Base-by-base conservation (phyloP, 2,329 filamentous ascomycete species). In the Penicillium capsulatum region DNA sequence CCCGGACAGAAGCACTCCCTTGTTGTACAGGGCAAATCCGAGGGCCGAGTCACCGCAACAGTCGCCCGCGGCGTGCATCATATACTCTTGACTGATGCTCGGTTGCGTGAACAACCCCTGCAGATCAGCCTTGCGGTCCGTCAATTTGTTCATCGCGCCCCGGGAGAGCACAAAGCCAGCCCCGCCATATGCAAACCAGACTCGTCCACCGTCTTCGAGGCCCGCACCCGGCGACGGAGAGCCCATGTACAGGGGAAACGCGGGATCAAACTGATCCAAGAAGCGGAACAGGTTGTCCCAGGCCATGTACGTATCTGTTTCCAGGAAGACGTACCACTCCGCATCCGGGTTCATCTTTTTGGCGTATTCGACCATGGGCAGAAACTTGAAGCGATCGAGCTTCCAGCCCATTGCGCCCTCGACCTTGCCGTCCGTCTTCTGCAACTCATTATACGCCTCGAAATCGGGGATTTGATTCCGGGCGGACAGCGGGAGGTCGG, bases 351-450 rank as follows among this genome's bases (percentile, higher is more conserved):
- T 72, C 38, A 61, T 56, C 17, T 64, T 58, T 60, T 73, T 75
- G 1, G 74, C 70, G 17, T 69, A 60, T 42, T 76, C 71, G 3
- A 79, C 61, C 68, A 76, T 75, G 28, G 75, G 73, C 19, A 79
- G 53, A 45, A 78, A 78, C 55, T 79, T 79, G 66, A 71, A 79
- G 53, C 74, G 75, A 58, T 79, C 75, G 31, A 78, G 64, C 17
- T 60, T 67, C 75, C 75, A 77, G 2, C 74, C 74, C 57, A 63
- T 45, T 63, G 61, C 17, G 42, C 64, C 58, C 37, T 29, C 17
- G 50, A 61, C 10, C 52, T 54, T 44, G 59, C 55, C 38, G 46
- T 58, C 38, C 54, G 61, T 63, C 7, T 63, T 63, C 3, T 50
- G 50, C 4, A 74, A 67, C 30, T 62, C 62, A 16, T 71, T 53